Base-by-base conservation (phyloP, 2,329 filamentous ascomycete genomes). In the Didymella glomerata region DNA sequence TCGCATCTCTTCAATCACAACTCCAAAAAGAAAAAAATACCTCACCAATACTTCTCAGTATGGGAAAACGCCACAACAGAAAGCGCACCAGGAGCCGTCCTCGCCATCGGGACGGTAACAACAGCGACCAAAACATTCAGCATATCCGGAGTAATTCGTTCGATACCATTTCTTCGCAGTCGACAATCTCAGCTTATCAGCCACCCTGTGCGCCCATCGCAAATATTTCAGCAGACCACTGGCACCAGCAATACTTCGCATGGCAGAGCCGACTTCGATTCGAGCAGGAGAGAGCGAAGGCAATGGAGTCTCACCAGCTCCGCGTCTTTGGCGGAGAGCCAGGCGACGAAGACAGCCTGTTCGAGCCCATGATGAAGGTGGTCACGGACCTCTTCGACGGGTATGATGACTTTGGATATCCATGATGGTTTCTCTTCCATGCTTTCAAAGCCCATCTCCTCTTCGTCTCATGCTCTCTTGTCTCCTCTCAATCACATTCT, bases 311-410 rank as follows among this genome's bases (percentile, higher is more conserved):
- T 32, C 73, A 78, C 51, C 71, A 73, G n/a, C 69, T 78, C 42
- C 74, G 79, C 30, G 72, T 80, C 61, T 82, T 81, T 64, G 80
- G 80, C 20, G 79, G 79, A 27, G 71, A 77, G 52, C 75, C 70
- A 45, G 77, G 76, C 53, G 78, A 80, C 57, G 79, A 80, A 63
- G 70, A 71, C 65, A 72, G 72, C 60, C 73, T 82, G 14, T 71
- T 79, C 49, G 79, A 77, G 49, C 76, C 78, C 2, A 82, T 82
- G 80, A 66, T 82, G 59, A 78, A 79, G 67, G 80, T 82, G 11
- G 79, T 82, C 20, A 78, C 78, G 52, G 75, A 77, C 61, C 72
- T 82, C 14, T 82, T 82, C 63, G 73, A 80, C 55, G 79, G 78
- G 30, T 67, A 72, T 53, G 75, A 78, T 59, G 80, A 82, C 66